Conservation (phyloP, 2,329 filamentous ascomycete species). For the Cladosporium sp. region DNA sequence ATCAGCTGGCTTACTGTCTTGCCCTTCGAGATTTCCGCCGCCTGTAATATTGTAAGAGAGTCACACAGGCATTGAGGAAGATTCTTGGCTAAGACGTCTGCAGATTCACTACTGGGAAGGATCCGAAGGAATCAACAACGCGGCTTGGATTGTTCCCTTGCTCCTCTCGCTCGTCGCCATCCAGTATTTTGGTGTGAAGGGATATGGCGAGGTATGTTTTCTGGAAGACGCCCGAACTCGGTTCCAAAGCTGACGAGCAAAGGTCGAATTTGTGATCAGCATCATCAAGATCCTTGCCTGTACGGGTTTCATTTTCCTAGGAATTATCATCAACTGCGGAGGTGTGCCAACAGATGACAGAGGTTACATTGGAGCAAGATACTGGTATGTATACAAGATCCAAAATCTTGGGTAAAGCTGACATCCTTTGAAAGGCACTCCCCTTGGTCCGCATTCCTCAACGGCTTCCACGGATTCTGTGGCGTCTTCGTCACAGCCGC, state of each 20-base stretch:
- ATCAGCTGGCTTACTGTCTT: constrained; percentile 25
- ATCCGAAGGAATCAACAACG: constrained; percentile 49
- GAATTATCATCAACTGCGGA: constrained; percentile 53
- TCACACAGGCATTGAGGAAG: background rate
- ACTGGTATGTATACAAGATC: constrained; percentile 35
- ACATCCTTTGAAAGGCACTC: background rate
- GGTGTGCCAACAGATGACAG: constrained; percentile 45
- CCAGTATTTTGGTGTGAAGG: constrained; percentile 79
- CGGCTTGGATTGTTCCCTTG: constrained; percentile 80
- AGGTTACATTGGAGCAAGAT: constrained; percentile 16
- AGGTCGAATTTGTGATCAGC: constrained; percentile 24
- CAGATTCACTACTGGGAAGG: constrained; percentile 23
- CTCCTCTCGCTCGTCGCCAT: constrained; percentile 71
- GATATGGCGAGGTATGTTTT: constrained; percentile 21
- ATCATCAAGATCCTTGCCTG: constrained; percentile 37
- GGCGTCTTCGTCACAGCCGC: constrained; percentile 60
- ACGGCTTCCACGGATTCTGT: constrained; percentile 62
- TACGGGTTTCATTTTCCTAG: constrained; percentile 59
- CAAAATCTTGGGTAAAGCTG: background rate
- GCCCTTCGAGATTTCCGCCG: constrained; percentile 26
- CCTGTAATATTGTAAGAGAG: constrained; percentile 19
- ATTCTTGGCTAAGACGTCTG: background rate
- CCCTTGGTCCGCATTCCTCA: constrained; percentile 34
- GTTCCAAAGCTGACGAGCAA: background rate
- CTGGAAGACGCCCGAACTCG: background rate